A percentile compares a stretch with the other conserved stretches of the same genome.
phyloP scores from a whole-genome alignment of 176 grass and related monocot species.

The Neostapfia colusana region DNA sequence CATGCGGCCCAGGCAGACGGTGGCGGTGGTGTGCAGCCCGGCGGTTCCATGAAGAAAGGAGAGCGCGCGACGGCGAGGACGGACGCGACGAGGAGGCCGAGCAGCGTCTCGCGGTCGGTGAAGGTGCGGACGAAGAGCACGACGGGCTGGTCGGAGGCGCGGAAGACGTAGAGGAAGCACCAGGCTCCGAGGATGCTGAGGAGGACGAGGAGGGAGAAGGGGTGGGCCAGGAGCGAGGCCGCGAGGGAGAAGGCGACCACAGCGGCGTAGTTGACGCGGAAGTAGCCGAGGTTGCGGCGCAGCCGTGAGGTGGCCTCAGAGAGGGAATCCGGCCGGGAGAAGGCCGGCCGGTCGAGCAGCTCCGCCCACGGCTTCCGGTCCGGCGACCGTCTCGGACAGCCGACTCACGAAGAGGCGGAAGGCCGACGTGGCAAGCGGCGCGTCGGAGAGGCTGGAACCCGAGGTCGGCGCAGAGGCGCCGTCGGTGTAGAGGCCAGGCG shows the following conservation, averaged over 20 bases:
- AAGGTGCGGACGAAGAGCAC: constrained; percentile 47
- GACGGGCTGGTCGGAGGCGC: constrained; percentile 51
- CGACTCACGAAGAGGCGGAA: too few relatives aligned
- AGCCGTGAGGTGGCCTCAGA: constrained; percentile 54
- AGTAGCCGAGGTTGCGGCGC: constrained; percentile 75
- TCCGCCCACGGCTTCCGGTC: constrained; percentile 45
- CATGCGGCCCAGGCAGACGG: too few relatives aligned
- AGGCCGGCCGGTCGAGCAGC: constrained; percentile 40
- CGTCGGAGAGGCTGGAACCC: too few relatives aligned
- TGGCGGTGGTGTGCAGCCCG: too few relatives aligned
- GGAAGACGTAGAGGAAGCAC: constrained; percentile 67
- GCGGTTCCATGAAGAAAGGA: too few relatives aligned
- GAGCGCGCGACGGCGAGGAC: too few relatives aligned
- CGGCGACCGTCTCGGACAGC: too few relatives aligned
- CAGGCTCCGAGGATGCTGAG: constrained; percentile 54
- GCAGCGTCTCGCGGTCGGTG: constrained; percentile 57
- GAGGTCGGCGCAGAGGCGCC: too few relatives aligned
- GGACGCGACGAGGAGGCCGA: constrained; percentile 45
- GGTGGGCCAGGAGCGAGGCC: constrained; percentile 56
- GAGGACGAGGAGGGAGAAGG: constrained; percentile 47
- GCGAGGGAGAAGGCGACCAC: constrained; percentile 44
- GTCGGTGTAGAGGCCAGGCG: too few relatives aligned
- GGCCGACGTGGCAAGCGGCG: too few relatives aligned
- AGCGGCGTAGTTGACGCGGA: constrained; percentile 80
- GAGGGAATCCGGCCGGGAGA: constrained; percentile 40